Evolutionary conservation across 2,329 filamentous ascomycete genomes (phyloP), one percentile per base, ranked within the genome.

Genomic region (Trichocomaceae sp.): DNA sequence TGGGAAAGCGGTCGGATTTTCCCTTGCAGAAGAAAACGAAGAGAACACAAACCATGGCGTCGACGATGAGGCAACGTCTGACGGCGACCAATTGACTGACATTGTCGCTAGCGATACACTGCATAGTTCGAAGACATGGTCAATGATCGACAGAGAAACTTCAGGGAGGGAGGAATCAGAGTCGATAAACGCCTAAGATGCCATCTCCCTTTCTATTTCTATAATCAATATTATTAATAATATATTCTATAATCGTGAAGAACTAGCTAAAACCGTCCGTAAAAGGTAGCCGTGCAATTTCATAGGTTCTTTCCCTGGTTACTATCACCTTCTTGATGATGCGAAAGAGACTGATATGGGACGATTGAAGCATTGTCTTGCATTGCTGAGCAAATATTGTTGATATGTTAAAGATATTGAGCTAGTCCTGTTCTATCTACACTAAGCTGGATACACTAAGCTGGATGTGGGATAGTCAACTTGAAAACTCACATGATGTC

Each of bases 1-100:
- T 12, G 71, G 70, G 19, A 74, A 73, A 57, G 71, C 68, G 51
- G 72, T 74, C n/a, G 72, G 71, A 29, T 74, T 74, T 57, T 68
- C 66, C 23, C 63, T 71, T n/a, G 65, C 68, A 39, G 62, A 62
- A 8, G 63, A 63, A 35, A 42, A 54, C 4, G 59, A 57, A 42
- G 54, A 51, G 20, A 56, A 63, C 17, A 29, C 46, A 22, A 54
- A 50, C 20, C 57, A 54, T 15, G 35, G 35, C 10, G 60, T 59
- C 8, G 55, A 59, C 47, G 48, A 58, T 10, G 54, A 45, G 9
- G 41, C 35, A 17, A 35, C 23, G 8, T 13, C 37, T 15, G 61
- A 61, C 15, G 64, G 22, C 52, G 39, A 52, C 17, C 49, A 44
- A 17, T 17, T 48, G 4, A 35, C 19, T 42, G 64, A 67, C 20